Conservation (phyloP, 2,329 filamentous ascomycete genomes). For the Fusarium nisikadoi region DNA sequence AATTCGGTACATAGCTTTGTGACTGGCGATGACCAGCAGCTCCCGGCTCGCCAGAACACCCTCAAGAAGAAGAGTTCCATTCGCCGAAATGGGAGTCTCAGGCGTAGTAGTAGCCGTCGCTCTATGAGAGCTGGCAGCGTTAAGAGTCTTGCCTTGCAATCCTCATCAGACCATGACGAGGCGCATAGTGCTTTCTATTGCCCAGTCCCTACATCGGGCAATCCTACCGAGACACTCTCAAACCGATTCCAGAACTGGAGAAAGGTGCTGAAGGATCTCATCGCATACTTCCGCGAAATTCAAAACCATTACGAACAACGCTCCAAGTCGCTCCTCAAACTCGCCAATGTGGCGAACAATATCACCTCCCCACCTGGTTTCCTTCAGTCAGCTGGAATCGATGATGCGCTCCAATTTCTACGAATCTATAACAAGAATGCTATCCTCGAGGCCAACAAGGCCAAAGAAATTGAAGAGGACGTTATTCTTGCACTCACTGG, state of each 20-base stretch:
- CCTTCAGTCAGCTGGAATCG: slow-evolving; percentile 82
- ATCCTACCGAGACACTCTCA: slow-evolving; percentile 87
- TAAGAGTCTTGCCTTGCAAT: slow-evolving; percentile 78
- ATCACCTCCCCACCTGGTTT: slow-evolving; percentile 80
- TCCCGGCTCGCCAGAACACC: slow-evolving; percentile 70
- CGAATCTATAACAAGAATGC: slow-evolving; percentile 85
- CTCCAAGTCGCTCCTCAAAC: slow-evolving; percentile 82
- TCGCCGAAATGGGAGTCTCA: slow-evolving; percentile 77
- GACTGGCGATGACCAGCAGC: slow-evolving; percentile 56
- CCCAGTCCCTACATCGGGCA: slow-evolving; percentile 87
- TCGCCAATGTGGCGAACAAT: slow-evolving; percentile 86
- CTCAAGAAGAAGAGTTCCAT: slow-evolving; percentile 90
- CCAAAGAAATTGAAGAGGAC: slow-evolving; percentile 89
- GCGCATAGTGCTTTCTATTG: slow-evolving; percentile 87
- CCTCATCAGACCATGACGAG: slow-evolving; percentile 74
- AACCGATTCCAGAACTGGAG: slow-evolving; percentile 97
- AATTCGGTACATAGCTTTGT: slow-evolving; percentile 67
- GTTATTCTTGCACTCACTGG: slow-evolving; percentile 89
- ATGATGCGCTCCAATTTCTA: slow-evolving; percentile 85
- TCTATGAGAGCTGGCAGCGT: slow-evolving; percentile 90
- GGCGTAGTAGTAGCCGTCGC: slow-evolving; percentile 81
- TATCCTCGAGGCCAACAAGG: slow-evolving; percentile 84
- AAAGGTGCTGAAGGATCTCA: slow-evolving; percentile 93
- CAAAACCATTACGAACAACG: slow-evolving; percentile 88
- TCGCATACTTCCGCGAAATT: slow-evolving; percentile 92